Percentiles rank a stretch among this genome's conserved stretches.
Conservation (phyloP, 352 stramenopile genomes). For the Peronospora farinosa region DNA sequence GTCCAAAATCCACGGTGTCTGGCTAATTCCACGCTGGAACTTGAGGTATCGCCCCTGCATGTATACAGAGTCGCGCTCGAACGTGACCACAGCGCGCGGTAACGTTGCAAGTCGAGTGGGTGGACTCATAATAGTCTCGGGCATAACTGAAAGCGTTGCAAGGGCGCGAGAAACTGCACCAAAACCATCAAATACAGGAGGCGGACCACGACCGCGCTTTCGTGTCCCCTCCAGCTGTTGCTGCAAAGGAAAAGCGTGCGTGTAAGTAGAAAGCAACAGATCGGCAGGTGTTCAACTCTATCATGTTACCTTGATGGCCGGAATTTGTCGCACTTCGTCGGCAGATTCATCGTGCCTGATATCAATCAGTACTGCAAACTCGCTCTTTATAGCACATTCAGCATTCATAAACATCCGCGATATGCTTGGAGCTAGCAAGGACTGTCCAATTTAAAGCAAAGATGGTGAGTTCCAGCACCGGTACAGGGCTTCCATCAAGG, state of each 20-base stretch:
- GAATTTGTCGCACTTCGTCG: conserved; percentile 72
- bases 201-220: conserved; percentile 61
- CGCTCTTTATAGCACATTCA: conserved; percentile 52
- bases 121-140: conserved; percentile 51
- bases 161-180: conserved; percentile 68
- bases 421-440: conserved; percentile 42
- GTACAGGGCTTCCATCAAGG: background rate
- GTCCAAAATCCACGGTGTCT: conserved; percentile 89
- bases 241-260: conserved; percentile 17
- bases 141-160: conserved; percentile 37
- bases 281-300: background rate
- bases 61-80: conserved; percentile 83
- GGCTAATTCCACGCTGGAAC: conserved; percentile 82
- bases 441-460: conserved; percentile 19
- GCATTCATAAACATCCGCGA: conserved; percentile 37
- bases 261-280: conserved; percentile 3
- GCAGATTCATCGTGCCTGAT: conserved; percentile 63
- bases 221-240: conserved; percentile 51
- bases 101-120: conserved; percentile 35
- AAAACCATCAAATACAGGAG: conserved; percentile 68
- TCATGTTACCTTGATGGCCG: conserved; percentile 50
- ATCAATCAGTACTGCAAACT: conserved; percentile 61
- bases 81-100: conserved; percentile 31
- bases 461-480: conserved; percentile 6
- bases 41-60: conserved; percentile 89